A percentile compares a stretch with the other conserved stretches of the same genome.
These are phyloP conservation scores for Hevea brasiliensis DNA, from an alignment of 345 rosid genomes.

Conservation along the genomic window DNA sequence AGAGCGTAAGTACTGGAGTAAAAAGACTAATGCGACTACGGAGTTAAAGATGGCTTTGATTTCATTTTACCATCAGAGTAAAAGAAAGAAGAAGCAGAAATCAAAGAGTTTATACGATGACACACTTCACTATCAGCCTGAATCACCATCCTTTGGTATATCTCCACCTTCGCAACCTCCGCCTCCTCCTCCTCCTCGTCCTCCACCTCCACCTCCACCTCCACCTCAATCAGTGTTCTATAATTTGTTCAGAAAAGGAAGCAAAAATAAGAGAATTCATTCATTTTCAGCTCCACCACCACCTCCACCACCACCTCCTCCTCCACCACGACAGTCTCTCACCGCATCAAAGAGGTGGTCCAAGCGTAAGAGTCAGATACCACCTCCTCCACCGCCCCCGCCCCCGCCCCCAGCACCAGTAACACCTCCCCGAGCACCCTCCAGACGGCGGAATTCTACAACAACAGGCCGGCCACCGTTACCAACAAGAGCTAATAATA, in stretches of 20 bases:
- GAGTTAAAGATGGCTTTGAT: slow-evolving; percentile 73
- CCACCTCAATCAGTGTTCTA: slow-evolving; percentile 65
- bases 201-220: too few relatives aligned
- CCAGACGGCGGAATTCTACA: slow-evolving; percentile 17
- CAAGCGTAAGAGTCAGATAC: slow-evolving; percentile 13
- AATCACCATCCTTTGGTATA: slow-evolving; percentile 19
- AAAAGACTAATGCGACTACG: slow-evolving; percentile 63
- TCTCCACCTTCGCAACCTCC: slow-evolving; percentile 59
- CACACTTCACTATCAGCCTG: slow-evolving; percentile 18
- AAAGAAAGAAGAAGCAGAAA: slow-evolving; percentile 62
- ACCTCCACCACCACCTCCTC: slow-evolving; percentile 58
- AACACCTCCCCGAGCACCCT: slow-evolving; percentile 26
- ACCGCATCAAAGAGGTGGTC: slow-evolving; percentile 23
- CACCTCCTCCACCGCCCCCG: slow-evolving; percentile 19
- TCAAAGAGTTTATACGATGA: slow-evolving; percentile 26
- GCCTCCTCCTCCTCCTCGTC: slow-evolving; percentile 70
- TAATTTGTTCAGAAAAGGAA: slow-evolving; percentile 56
- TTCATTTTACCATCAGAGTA: slow-evolving; percentile 55
- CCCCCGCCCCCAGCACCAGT: slow-evolving; percentile 43
- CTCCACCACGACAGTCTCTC: slow-evolving; percentile 34
- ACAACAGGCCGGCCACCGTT: slow-evolving; percentile 59
- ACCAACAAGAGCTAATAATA: slow-evolving; percentile 40
- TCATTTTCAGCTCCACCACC: slow-evolving; percentile 52
- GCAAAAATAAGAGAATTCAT: slow-evolving; percentile 57
- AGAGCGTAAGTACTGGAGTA: slow-evolving; percentile 46